phyloP scores from a whole-genome alignment of 345 rosid species.

The Isatis tinctoria region DNA sequence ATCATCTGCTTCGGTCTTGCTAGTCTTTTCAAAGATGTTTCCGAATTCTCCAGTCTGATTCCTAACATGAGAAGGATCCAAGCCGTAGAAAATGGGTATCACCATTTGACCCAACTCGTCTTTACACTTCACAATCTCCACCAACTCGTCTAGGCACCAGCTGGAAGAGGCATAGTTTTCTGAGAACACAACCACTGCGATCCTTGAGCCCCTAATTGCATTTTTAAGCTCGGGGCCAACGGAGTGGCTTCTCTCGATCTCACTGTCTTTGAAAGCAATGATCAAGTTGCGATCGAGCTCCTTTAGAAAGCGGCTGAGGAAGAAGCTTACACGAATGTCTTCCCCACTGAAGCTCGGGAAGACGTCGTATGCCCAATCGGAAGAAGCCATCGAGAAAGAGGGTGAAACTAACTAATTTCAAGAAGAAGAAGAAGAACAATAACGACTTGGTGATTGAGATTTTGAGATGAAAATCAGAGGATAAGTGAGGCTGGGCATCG shows the following conservation, averaged over 20 bases:
- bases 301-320: not conserved
- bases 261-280: not conserved
- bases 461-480: too few species aligned
- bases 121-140: not conserved
- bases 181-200: not conserved
- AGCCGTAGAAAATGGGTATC: slow-evolving; percentile 1
- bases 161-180: not conserved
- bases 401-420: too few species aligned
- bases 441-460: too few species aligned
- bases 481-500: too few species aligned
- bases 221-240: not conserved
- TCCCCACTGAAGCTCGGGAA: slow-evolving; percentile 6
- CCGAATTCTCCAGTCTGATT: slow-evolving; percentile 8
- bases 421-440: too few species aligned
- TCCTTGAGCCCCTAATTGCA: not conserved
- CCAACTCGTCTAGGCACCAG: not conserved
- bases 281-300: not conserved
- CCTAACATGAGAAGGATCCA: not conserved
- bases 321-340: not conserved
- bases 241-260: too few species aligned
- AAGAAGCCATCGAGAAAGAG: too few species aligned
- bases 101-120: not conserved
- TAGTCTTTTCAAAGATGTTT: not conserved
- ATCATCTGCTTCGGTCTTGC: not conserved
- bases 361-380: not conserved